Percentiles rank a stretch among this genome's conserved stretches.
phyloP scores from a whole-genome alignment of 441 rosid genomes.

The Heliophila coronopifolia region DNA sequence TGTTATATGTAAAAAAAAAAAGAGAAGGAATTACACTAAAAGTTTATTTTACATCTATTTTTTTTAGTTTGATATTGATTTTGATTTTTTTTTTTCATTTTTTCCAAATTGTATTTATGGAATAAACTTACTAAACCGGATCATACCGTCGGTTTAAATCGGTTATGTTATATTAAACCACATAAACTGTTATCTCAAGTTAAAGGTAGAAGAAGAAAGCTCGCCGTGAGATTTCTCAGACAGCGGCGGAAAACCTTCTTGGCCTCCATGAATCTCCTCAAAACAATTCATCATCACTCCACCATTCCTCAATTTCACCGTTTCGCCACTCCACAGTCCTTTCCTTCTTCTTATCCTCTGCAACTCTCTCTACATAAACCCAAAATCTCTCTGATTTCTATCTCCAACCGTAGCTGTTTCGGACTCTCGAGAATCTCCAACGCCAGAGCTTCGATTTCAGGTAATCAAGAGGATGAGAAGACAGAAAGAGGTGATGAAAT shows the following conservation, averaged over 20 bases:
- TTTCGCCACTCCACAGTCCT: constrained; percentile 11
- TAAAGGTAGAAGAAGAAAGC: constrained; percentile 4
- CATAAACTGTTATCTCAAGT: background rate
- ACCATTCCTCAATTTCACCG: constrained; percentile 22
- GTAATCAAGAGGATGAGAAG: constrained; percentile 25
- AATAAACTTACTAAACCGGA: constrained; percentile 28
- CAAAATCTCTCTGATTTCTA: constrained; percentile 22
- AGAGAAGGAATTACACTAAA: too few species aligned
- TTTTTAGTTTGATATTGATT: too few species aligned
- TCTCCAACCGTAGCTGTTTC: constrained; percentile 28
- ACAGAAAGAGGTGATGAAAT: constrained; percentile 25
- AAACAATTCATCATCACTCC: constrained; percentile 29
- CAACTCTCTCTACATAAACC: constrained; percentile 7
- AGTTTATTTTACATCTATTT: too few species aligned
- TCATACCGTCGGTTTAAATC: background rate
- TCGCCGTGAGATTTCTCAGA: background rate
- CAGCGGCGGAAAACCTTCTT: background rate
- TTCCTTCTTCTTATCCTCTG: background rate
- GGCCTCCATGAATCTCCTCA: constrained; percentile 41
- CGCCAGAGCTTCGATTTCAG: constrained; percentile 23
- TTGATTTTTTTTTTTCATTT: too few species aligned
- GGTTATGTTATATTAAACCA: background rate
- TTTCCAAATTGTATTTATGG: too few species aligned
- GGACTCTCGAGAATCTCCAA: constrained; percentile 32
- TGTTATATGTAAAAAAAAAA: too few species aligned